A percentile compares a stretch with the other conserved stretches of the same genome.
Conservation (phyloP, 192 early-diverging fungal genomes). For the Rhizophagus clarus region DNA sequence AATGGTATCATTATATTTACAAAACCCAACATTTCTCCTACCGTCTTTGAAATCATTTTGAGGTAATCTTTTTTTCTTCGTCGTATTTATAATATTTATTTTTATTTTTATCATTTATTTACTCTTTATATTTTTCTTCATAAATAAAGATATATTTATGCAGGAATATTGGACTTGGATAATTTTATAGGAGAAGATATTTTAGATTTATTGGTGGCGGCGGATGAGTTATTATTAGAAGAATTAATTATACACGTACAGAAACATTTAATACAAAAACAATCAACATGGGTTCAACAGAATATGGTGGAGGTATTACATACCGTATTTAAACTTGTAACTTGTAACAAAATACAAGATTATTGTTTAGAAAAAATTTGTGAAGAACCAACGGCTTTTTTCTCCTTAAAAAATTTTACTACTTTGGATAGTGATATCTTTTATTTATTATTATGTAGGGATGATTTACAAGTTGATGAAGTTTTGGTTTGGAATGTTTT, state of each 20-base stretch:
- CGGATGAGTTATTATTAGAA: constrained; percentile 22
- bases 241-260: constrained; percentile 8
- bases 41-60: constrained; percentile 11
- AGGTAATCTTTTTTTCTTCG: background rate
- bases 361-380: constrained; percentile 11
- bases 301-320: constrained; percentile 20
- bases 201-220: constrained; percentile 7
- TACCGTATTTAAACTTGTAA: background rate
- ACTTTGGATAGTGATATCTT: constrained; percentile 23
- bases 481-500: constrained; percentile 18
- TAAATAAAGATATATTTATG: background rate
- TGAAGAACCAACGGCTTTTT: constrained; percentile 2
- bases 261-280: constrained; percentile 16
- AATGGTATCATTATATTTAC: constrained; percentile 13
- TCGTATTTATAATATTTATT: no score
- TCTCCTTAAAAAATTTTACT: constrained; percentile 7
- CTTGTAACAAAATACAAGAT: constrained; percentile 16
- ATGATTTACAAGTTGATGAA: constrained; percentile 26
- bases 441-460: background rate
- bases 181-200: background rate
- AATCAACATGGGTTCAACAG: constrained; percentile 2
- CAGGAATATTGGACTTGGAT: constrained; percentile 2
- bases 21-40: constrained; percentile 28
- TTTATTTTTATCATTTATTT: no score
- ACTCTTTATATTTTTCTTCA: background rate